A percentile compares a stretch with the other conserved stretches of the same genome.
Conservation (phyloP, 2,329 filamentous ascomycete species). For the Fusarium euwallaceae region DNA sequence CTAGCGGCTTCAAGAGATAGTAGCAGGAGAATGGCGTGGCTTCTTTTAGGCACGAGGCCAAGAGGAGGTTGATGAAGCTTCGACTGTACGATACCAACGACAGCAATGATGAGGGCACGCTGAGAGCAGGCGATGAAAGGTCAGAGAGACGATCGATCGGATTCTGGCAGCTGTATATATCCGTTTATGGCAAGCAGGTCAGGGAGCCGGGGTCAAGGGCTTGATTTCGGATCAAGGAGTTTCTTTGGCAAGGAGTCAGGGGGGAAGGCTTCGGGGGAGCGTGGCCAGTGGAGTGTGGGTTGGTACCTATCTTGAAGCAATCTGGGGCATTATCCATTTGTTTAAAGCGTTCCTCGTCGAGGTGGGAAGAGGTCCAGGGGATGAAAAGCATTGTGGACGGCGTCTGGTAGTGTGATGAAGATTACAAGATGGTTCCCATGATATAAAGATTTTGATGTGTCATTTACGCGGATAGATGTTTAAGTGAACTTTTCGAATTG, state of each 20-base stretch:
- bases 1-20: conserved; percentile 21
- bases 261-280: conserved; percentile 8
- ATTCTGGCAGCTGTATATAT: conserved; percentile 30
- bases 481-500: background rate
- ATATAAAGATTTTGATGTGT: background rate
- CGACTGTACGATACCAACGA: conserved; percentile 39
- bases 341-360: background rate
- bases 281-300: background rate
- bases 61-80: conserved; percentile 18
- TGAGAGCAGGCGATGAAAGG: background rate
- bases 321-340: conserved; percentile 3
- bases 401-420: background rate
- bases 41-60: background rate
- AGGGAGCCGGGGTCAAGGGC: conserved; percentile 12
- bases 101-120: conserved; percentile 29
- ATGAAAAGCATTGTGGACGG: conserved; percentile 7
- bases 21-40: background rate
- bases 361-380: background rate
- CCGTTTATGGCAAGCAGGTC: conserved; percentile 19
- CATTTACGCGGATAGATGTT: background rate
- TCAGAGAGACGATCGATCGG: conserved; percentile 1
- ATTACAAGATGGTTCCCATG: background rate
- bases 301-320: conserved; percentile 20
- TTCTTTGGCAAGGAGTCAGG: conserved; percentile 23
- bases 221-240: conserved; percentile 33